Evolutionary conservation across 2,329 filamentous ascomycete species (phyloP), one percentile per base, ranked within the genome.

Genomic region (Fusarium sp.): DNA sequence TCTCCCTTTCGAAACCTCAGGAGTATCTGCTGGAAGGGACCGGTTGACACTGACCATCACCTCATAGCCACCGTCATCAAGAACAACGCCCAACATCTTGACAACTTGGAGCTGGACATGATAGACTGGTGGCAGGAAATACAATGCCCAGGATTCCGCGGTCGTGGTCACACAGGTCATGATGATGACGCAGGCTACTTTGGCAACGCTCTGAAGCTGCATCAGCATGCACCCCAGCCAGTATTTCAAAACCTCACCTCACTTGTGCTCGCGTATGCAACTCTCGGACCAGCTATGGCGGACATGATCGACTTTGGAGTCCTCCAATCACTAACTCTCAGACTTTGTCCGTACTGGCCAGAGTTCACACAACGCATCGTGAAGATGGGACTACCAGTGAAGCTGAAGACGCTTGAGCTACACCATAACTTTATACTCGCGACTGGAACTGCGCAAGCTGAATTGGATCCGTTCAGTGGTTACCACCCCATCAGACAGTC

Each of bases 301-400:
- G 18, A 1, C 9, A 16, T 25, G 20, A 23, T 55, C 31, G 9
- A 55, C 9, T 38, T 27, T 13, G n/a, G 14, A 5, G 23, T 13
- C 13, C 20, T 55, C 5, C 33, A 3, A 3, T 55, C 51, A 3
- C 33, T 55, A 1, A 55, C 31, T 1, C 51, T 55, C 14, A 33
- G 51, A 6, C 6, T n/a, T n/a, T n/a, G n/a, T n/a, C n/a, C n/a
- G n/a, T n/a, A n/a, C n/a, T n/a, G n/a, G n/a, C n/a, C n/a, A n/a
- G n/a, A n/a, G n/a, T n/a, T n/a, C 29, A 34, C 29, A 7, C 14
- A 53, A 23, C 13, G 49, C 3, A n/a, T 33, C 29, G 13, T 23
- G 1, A 6, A 53, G 16, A 13, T 11, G 27, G 7, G 18, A 2
- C 0, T 11, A 1, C 13, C 27, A 6, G 0, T 34, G 0, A 34